phyloP scores from a whole-genome alignment of 805 yeast species.

The Starmerella gropengiesseri region DNA sequence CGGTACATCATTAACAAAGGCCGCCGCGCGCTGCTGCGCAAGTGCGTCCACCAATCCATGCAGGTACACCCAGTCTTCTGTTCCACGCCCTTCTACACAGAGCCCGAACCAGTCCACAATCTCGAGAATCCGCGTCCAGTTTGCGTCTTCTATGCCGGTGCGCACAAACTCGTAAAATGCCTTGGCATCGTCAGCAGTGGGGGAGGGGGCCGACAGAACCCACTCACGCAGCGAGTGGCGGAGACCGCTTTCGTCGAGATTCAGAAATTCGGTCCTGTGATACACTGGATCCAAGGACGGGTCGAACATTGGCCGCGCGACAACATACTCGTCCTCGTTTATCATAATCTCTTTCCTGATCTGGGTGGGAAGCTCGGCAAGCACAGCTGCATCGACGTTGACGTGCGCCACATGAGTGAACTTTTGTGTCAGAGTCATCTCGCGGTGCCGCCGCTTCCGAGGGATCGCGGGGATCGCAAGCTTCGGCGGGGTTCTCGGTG shows the following conservation, averaged over 20 bases:
- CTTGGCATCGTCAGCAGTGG: conserved; percentile 12
- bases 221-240: conserved; percentile 8
- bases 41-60: conserved; percentile 1
- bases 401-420: conserved; percentile 26
- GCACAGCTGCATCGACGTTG: conserved; percentile 48
- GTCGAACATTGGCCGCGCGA: neutral
- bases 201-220: conserved; percentile 7
- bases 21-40: conserved; percentile 2
- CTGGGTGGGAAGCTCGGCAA: conserved; percentile 53
- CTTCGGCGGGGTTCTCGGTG: conserved; percentile 2
- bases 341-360: conserved; percentile 47
- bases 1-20: neutral
- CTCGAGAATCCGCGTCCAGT: conserved; percentile 10
- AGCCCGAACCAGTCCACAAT: conserved; percentile 10
- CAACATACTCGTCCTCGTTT: conserved; percentile 17
- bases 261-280: conserved; percentile 6
- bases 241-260: neutral
- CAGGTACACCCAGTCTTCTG: conserved; percentile 6
- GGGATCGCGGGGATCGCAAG: conserved; percentile 14
- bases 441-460: conserved; percentile 16
- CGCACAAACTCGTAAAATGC: conserved; percentile 10
- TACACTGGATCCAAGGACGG: neutral
- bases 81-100: neutral
- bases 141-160: conserved; percentile 7
- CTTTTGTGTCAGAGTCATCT: conserved; percentile 20